phyloP scores from a whole-genome alignment of 2,329 filamentous ascomycete genomes.

The Venturia oleaginea region DNA sequence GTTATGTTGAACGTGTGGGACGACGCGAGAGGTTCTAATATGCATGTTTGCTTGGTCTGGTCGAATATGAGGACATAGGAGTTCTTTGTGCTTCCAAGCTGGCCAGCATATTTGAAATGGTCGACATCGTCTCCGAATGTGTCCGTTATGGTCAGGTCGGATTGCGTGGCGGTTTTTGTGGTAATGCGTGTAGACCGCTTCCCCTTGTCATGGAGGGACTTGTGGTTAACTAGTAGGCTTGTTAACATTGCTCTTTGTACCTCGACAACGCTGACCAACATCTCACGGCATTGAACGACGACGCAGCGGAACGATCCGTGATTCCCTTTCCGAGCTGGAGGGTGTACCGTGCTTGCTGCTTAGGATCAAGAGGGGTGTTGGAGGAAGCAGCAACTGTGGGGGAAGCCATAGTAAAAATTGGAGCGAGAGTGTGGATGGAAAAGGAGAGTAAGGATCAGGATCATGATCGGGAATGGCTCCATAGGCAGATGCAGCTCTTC shows the following conservation, averaged over 20 bases:
- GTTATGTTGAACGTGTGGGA: constrained; percentile 81
- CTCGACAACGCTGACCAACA: constrained; percentile 20
- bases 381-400: constrained; percentile 26
- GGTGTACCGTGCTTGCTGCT: constrained; percentile 30
- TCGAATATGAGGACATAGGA: constrained; percentile 62
- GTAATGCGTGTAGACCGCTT: constrained; percentile 23
- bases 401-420: constrained; percentile 25
- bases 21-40: constrained; percentile 73
- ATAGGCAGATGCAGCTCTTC: not conserved
- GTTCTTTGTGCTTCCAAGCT: constrained; percentile 24
- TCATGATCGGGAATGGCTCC: not conserved
- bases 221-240: constrained; percentile 34
- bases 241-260: constrained; percentile 15
- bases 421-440: not conserved
- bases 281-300: constrained; percentile 25
- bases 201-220: constrained; percentile 27
- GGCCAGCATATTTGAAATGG: constrained; percentile 31
- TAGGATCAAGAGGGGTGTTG: constrained; percentile 23
- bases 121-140: constrained; percentile 19
- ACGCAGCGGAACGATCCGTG: constrained; percentile 18
- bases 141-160: constrained; percentile 25
- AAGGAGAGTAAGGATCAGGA: not conserved
- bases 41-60: constrained; percentile 61
- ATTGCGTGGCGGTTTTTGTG: constrained; percentile 18
- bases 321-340: constrained; percentile 29